Conservation (phyloP, 345 rosid species). For the Ailanthus altissimus region DNA sequence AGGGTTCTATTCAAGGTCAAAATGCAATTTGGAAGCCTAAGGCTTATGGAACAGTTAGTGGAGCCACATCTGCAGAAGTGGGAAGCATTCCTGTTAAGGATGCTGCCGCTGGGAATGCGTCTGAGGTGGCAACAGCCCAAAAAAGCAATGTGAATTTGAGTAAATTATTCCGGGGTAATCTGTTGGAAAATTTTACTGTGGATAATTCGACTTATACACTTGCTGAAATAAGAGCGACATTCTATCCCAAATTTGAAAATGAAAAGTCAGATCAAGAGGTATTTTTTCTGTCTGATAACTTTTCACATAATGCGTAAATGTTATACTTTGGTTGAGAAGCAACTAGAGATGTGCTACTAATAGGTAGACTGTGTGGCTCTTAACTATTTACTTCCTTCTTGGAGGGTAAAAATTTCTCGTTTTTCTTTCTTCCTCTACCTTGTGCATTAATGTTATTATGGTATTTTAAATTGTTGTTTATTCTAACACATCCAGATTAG, state of each 20-base stretch:
- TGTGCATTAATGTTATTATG: background rate
- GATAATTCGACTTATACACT: slow-evolving; percentile 60
- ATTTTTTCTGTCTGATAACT: background rate
- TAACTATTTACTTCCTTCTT: background rate
- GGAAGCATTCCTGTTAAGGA: slow-evolving; percentile 32
- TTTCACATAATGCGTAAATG: too few species aligned
- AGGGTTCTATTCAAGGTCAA: slow-evolving; percentile 24
- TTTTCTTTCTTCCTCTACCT: slow-evolving; percentile 4
- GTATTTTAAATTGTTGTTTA: slow-evolving; percentile 4
- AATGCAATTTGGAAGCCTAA: slow-evolving; percentile 52
- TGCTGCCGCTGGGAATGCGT: slow-evolving; percentile 19
- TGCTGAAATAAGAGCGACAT: slow-evolving; percentile 91
- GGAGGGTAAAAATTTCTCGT: background rate
- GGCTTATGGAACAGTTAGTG: slow-evolving; percentile 58
- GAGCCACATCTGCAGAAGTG: slow-evolving; percentile 30
- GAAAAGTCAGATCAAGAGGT: slow-evolving; percentile 99
- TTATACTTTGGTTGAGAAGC: background rate
- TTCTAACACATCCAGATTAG: slow-evolving; percentile 52
- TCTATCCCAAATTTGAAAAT: slow-evolving; percentile 96
- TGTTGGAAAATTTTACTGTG: slow-evolving; percentile 60
- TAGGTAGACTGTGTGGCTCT: background rate
- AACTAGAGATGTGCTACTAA: background rate
- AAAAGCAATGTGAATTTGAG: slow-evolving; percentile 43
- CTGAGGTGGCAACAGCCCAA: slow-evolving; percentile 27
- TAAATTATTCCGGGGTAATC: slow-evolving; percentile 43